A percentile compares a stretch with the other conserved stretches of the same genome.
Conservation (phyloP, 441 rosid genomes). For the Aquilaria agallochum region DNA sequence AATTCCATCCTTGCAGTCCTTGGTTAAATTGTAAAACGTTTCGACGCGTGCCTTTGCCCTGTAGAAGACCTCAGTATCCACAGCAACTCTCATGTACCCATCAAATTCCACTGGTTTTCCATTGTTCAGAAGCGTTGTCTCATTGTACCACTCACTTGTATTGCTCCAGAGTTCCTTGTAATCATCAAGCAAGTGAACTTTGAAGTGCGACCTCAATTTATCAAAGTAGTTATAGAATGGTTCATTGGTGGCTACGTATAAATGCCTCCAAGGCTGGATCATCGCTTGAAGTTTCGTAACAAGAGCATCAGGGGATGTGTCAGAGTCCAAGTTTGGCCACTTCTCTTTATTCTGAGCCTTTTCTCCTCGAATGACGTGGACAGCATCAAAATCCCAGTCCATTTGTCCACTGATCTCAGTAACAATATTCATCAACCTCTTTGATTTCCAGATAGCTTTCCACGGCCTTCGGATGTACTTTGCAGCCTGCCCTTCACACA, state of each 20-base stretch:
- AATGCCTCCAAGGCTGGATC: slow-evolving; percentile 72
- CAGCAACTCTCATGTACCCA: slow-evolving; percentile 96
- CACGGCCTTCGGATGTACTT: slow-evolving; percentile 83
- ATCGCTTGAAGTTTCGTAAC: slow-evolving; percentile 50
- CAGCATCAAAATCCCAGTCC: slow-evolving; percentile 98
- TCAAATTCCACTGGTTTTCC: slow-evolving; percentile 82
- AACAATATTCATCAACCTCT: slow-evolving; percentile 93
- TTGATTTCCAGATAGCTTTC: slow-evolving; percentile 90
- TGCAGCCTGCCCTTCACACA: slow-evolving; percentile 88
- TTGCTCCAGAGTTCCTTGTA: slow-evolving; percentile 80
- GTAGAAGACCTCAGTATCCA: slow-evolving; percentile 89
- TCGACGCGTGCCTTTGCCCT: slow-evolving; percentile 80
- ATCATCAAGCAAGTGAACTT: slow-evolving; percentile 87
- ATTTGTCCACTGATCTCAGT: slow-evolving; percentile 76
- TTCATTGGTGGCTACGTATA: slow-evolving; percentile 85
- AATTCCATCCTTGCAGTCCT: slow-evolving; percentile 93
- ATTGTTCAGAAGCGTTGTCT: slow-evolving; percentile 59
- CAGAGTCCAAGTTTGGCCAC: slow-evolving; percentile 86
- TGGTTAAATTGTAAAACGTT: slow-evolving; percentile 86
- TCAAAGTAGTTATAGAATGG: slow-evolving; percentile 88
- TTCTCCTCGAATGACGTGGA: slow-evolving; percentile 92
- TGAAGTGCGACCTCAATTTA: slow-evolving; percentile 78
- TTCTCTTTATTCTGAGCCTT: slow-evolving; percentile 76
- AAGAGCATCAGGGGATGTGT: slow-evolving; percentile 85
- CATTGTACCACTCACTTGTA: slow-evolving; percentile 88